A percentile compares a stretch with the other conserved stretches of the same genome.
Conservation (phyloP, 2,329 filamentous ascomycete genomes). For the Trichoderma sp. region DNA sequence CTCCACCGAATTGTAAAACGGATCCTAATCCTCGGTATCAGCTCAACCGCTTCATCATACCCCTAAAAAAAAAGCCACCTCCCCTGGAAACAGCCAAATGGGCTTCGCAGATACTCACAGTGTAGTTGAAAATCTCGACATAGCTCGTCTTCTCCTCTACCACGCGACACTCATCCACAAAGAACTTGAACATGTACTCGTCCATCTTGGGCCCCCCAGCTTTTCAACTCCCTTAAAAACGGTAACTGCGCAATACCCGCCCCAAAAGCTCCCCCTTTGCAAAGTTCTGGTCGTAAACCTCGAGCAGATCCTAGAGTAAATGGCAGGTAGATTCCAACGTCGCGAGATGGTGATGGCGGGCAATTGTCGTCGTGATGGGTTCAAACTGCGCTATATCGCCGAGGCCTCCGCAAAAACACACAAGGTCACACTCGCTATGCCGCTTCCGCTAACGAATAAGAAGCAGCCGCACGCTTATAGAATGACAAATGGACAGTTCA, state of each 20-base stretch:
- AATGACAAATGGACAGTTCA: not conserved
- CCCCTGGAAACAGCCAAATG: not conserved
- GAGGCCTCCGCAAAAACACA: not conserved
- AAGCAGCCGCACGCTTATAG: not conserved
- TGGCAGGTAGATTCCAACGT: not conserved
- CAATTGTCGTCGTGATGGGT: not conserved
- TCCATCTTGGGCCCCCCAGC: constrained; percentile 45
- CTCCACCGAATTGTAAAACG: constrained; percentile 48
- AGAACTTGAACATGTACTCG: constrained; percentile 55
- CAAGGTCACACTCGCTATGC: not conserved
- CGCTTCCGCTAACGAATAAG: not conserved
- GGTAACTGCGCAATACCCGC: not conserved
- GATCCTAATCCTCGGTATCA: constrained; percentile 40
- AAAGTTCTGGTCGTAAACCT: not conserved
- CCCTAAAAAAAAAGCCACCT: not conserved
- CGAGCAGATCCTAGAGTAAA: not conserved
- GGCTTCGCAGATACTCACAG: constrained; percentile 39
- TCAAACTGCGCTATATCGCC: not conserved
- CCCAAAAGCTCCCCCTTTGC: not conserved
- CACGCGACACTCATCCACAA: constrained; percentile 47
- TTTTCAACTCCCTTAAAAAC: not conserved
- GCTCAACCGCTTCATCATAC: not conserved
- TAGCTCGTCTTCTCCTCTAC: constrained; percentile 55
- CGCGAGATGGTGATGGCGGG: not conserved
- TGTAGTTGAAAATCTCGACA: constrained; percentile 59